Evolutionary conservation across 345 rosid species (phyloP).

Genomic region (Brassica juncea): DNA sequence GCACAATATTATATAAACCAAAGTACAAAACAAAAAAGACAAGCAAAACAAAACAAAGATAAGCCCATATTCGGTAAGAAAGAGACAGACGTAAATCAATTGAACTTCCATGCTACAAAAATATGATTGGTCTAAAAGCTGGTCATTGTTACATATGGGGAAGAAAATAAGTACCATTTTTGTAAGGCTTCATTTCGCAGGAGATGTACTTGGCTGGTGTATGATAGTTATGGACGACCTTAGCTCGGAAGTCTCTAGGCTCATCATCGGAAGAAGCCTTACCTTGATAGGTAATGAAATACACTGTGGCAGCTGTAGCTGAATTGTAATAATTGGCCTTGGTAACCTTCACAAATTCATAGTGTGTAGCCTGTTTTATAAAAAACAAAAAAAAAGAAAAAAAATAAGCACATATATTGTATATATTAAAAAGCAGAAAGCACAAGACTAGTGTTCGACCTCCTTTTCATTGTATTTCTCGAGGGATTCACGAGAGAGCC

Average conservation of each 20-base stretch:
- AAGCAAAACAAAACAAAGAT: not conserved
- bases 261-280: not conserved
- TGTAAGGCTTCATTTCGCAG: not conserved
- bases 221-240: not conserved
- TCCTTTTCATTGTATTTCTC: not conserved
- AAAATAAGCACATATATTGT: not conserved
- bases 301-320: not conserved
- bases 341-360: conserved; percentile 1
- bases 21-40: not conserved
- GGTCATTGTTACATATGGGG: not conserved
- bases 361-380: not conserved
- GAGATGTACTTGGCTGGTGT: not conserved
- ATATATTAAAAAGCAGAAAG: not conserved
- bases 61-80: not conserved
- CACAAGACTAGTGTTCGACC: not conserved
- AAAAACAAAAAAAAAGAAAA: too few species aligned
- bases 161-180: not conserved
- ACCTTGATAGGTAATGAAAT: not conserved
- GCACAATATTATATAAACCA: not conserved
- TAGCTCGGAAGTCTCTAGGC: not conserved
- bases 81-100: not conserved
- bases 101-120: not conserved
- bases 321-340: not conserved
- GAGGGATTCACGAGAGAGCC: not conserved
- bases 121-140: not conserved